Base-by-base conservation (phyloP, 768 basidiomycete species). In the Candolleomyces aberdarensis region DNA sequence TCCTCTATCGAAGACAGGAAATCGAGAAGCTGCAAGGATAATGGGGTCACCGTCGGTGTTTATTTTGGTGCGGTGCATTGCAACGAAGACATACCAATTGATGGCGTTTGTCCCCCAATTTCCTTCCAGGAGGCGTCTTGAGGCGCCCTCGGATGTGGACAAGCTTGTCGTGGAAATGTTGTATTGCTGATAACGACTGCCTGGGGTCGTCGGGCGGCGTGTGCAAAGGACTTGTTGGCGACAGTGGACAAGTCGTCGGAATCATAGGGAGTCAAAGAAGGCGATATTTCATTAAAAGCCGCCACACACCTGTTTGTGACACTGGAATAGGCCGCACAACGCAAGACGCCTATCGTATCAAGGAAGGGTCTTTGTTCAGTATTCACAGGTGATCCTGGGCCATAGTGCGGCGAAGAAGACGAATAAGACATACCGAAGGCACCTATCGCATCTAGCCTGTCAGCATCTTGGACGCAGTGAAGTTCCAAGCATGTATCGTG, bases 131-230 rank as follows among this genome's bases (percentile, higher is more conserved):
- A 9, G 77, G 81, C 0, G 94, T 96, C 76, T 95, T 96, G 63
- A 96, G 83, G 62, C 84, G 78, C 50, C 84, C 85, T 44, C 76
- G 79, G 60, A 96, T 90, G 59, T 85, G 83, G 29, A 96, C 71
- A 39, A 96, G 80, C 72, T 96, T 96, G 66, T 94, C 91, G 65
- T 93, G 75, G 69, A 96, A 96, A 69, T 96, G 94, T 60, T 85
- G 83, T 29, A 94, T 85, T 5, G 91, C 87, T 0, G 86, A 85
- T 29, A 72, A 66, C 4, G 72, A 67, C 20, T 72, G 66, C 15
- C 72, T 75, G 53, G 81, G 73, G 65, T 86, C 80, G 46, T 75
- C 80, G 50, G 75, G 59, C 3, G 85, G 83, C 56, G 78, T 73
- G 68, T 83, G 76, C 20, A 83, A 74, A 20, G 79, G 72, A 17